Base-by-base conservation (phyloP, 192 early-diverging fungal genomes). In the Coemansia brasiliensis region DNA sequence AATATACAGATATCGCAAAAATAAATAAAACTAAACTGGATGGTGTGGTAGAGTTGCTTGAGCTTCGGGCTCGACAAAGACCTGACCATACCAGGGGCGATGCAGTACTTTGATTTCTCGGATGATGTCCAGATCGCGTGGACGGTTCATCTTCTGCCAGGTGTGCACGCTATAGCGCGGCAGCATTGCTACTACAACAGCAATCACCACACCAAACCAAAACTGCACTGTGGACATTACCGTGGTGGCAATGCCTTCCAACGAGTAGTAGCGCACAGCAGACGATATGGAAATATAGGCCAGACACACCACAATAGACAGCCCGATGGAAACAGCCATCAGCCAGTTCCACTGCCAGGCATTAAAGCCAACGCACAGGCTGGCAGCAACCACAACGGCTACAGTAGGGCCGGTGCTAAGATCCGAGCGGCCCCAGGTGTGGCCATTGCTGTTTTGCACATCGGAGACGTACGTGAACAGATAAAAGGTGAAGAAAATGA, bases 281-380 rank as follows among this genome's bases (percentile, higher is more conserved):
- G 87, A 82, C 72, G 92, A 92, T 2, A 85, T 63, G 7, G 86
- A 20, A 5, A 93, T 72, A 70, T 92, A 93, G 4, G 62, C 53
- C 15, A 90, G 68, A 68, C 89, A 84, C 26, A 93, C 68, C 1
- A 78, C 55, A 21, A 95, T 83, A 37, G 90, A 89, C 5, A 85
- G 52, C 45, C 65, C 58, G 26, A 98, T 69, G 24, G 85, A 80
- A 22, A 82, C 69, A 15, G 83, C 81, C 50, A 85, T 90, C 39
- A 91, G 61, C 81, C 84, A 92, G 16, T 91, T 91, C 94, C 94
- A 98, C 67, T 87, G 85, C 57, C 86, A 90, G 1, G 90, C 85
- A 61, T 89, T 90, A 45, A 93, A 74, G 13, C 80, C 87, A 22
- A 90, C 83, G 52, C 86, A 87, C 24, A 93, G 57, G 67, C 93